Evolutionary conservation across 192 early-diverging fungal species (phyloP).

Genomic region (Funneliformis mosseae): DNA sequence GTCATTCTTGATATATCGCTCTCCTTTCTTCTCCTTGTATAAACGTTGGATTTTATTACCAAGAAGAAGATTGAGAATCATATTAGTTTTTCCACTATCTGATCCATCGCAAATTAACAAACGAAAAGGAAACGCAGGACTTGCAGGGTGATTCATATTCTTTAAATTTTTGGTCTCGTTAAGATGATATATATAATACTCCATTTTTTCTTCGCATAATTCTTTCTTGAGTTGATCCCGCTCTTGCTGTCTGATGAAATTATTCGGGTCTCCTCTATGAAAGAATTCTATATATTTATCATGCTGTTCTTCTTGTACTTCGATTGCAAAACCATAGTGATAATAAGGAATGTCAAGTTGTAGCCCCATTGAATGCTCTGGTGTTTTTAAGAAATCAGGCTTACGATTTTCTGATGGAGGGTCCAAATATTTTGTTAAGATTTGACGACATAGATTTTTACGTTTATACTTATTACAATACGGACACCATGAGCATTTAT

Average conservation of each 20-base stretch:
- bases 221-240: no score
- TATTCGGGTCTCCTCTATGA: no score
- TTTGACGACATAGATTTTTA: constrained; percentile 21
- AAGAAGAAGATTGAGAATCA: constrained; percentile 1
- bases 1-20: no score
- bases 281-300: no score
- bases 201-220: not conserved
- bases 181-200: constrained; percentile 18
- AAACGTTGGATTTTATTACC: constrained; percentile 13
- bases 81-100: not conserved
- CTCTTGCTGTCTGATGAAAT: no score
- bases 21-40: not conserved
- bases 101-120: constrained; percentile 8
- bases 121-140: constrained; percentile 1
- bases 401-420: not conserved
- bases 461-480: constrained; percentile 29
- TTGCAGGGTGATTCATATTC: not conserved
- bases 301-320: not conserved
- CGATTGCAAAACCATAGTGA: not conserved
- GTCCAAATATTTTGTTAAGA: constrained; percentile 22
- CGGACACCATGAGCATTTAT: not conserved
- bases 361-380: no score
- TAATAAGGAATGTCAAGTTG: no score
- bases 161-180: constrained; percentile 22
- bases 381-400: no score